Base-by-base conservation (phyloP, 2,329 filamentous ascomycete species). In the Aspergillus sp. region DNA sequence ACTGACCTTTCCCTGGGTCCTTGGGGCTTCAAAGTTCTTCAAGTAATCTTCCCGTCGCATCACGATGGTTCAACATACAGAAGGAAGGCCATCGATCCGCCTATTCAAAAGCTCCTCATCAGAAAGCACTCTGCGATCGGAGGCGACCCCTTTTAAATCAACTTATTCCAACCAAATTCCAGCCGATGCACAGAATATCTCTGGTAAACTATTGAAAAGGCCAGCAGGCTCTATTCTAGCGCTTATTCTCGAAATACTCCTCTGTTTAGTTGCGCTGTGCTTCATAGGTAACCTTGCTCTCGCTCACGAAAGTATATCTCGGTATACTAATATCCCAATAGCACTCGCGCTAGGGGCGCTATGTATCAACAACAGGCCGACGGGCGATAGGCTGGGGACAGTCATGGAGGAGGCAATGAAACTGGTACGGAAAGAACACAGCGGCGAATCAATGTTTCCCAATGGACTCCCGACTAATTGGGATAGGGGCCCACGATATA, bases 221-320 rank as follows among this genome's bases (percentile, higher is more conserved):
- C 56, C 56, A 0, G 33, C 51, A 9, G 56, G 56, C 4, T 51
- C 56, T 8, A 51, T 58, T 41, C 15, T 58, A 21, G 31, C 56
- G 3, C 41, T 58, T 27, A 19, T 17, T 17, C 17, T 17, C 17
- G 17, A 17, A 17, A 17, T 1, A 1, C 17, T 17, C 1, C 17
- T 17, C 1, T 17, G 17, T 17, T 17, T 17, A 17, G 17, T 17
- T 1, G 17, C 17, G 17, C 17, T 17, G 17, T 17, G 17, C 17
- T 17, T 17, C 17, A 17, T 17, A 17, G 17, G 17, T 17, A 17
- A 17, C 1, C 1, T 17, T 17, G 1, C 17, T 17, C 17, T 17
- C 1, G 1, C 1, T 17, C 17, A 17, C 17, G 17, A 1, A 17
- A 17, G 17, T 1, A 17, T 1, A 17, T 17, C 17, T 1, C 17